These are phyloP conservation scores for Citrus sp. DNA, from an alignment of 345 rosid genomes.

Conservation along the genomic window DNA sequence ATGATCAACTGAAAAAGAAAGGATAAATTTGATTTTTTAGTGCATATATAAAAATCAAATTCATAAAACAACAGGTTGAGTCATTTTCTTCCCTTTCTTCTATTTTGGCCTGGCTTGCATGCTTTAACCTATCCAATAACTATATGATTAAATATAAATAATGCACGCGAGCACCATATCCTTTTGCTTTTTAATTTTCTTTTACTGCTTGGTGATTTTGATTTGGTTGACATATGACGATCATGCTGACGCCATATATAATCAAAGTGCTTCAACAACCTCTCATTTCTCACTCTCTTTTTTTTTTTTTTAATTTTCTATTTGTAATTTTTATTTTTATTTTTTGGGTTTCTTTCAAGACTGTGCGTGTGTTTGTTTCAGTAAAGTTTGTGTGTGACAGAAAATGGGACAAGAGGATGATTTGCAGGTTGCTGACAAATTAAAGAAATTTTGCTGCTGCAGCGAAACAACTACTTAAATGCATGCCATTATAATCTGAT, in stretches of 20 bases:
- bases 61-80: background rate
- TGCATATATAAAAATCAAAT: background rate
- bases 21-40: background rate
- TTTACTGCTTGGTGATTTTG: background rate
- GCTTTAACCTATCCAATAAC: background rate
- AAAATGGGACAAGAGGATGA: background rate
- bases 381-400: background rate
- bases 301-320: background rate
- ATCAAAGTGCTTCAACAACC: background rate
- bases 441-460: background rate
- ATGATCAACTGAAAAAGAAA: background rate
- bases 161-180: background rate
- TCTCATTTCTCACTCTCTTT: background rate
- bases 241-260: background rate
- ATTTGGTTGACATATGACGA: constrained; percentile 2
- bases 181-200: background rate
- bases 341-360: background rate
- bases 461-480: background rate
- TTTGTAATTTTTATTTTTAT: background rate
- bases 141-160: no score
- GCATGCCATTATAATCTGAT: background rate
- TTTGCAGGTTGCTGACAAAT: background rate
- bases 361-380: background rate
- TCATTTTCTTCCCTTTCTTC: background rate
- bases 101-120: background rate